Conservation (phyloP, 208 protist species). For the Acanthamoeba triangularis region DNA sequence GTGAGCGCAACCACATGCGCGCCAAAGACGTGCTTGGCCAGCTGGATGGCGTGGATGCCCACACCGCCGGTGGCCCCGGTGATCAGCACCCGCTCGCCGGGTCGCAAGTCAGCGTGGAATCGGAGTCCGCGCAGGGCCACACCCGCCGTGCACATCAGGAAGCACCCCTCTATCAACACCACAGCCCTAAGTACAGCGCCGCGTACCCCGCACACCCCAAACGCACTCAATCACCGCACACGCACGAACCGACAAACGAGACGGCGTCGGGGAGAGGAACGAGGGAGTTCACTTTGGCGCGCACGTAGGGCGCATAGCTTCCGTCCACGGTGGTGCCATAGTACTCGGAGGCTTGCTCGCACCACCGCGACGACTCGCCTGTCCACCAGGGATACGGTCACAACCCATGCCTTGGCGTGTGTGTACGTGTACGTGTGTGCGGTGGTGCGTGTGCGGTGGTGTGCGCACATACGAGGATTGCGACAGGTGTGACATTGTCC, state of each 20-base stretch:
- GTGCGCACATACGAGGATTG: background rate
- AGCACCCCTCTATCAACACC: background rate
- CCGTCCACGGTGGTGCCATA: slow-evolving; percentile 14
- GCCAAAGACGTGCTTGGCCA: slow-evolving; percentile 2
- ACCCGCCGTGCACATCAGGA: slow-evolving; percentile 51
- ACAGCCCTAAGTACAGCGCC: no score
- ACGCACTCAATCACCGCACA: background rate
- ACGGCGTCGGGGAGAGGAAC: slow-evolving; percentile 19
- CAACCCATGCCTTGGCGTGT: background rate
- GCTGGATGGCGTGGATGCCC: slow-evolving; percentile 38
- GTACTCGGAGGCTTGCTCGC: slow-evolving; percentile 2
- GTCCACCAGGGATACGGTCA: background rate
- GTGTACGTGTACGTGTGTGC: background rate
- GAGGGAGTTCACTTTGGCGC: background rate
- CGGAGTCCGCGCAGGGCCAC: slow-evolving; percentile 10
- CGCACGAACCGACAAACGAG: background rate
- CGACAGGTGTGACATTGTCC: background rate
- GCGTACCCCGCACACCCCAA: background rate
- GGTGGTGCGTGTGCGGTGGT: background rate
- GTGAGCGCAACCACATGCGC: background rate
- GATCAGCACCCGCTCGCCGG: slow-evolving; percentile 47
- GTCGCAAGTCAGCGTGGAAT: slow-evolving; percentile 1
- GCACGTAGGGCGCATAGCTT: slow-evolving; percentile 17
- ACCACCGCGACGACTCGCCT: slow-evolving; percentile 51
- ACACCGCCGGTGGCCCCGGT: slow-evolving; percentile 31